Evolutionary conservation across 2,329 filamentous ascomycete genomes (phyloP).

Genomic region (Neonectria magnoliae): DNA sequence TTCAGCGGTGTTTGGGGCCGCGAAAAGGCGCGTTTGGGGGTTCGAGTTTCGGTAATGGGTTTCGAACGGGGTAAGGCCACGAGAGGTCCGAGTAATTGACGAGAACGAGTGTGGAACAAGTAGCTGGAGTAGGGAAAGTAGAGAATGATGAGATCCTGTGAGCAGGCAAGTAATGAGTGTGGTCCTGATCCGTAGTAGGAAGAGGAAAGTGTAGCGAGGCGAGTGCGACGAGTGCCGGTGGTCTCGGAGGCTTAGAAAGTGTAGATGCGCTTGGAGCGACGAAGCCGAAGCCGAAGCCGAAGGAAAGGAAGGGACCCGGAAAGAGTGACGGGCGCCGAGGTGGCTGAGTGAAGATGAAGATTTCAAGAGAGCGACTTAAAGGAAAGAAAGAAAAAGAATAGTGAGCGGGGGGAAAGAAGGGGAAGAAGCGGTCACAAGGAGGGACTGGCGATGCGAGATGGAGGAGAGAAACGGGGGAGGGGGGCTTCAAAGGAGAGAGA

Average conservation of each 20-base stretch:
- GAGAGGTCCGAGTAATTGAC: conserved; percentile 23
- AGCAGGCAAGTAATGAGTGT: conserved; percentile 45
- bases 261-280: conserved; percentile 35
- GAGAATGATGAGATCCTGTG: conserved; percentile 34
- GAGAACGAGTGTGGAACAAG: conserved; percentile 12
- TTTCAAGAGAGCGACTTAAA: conserved; percentile 64
- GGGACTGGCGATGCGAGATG: conserved; percentile 47
- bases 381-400: conserved; percentile 58
- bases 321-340: conserved; percentile 62
- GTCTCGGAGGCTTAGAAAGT: conserved; percentile 37
- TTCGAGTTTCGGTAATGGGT: conserved; percentile 24
- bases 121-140: conserved; percentile 33
- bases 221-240: conserved; percentile 29
- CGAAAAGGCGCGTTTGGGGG: conserved; percentile 3
- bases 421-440: conserved; percentile 54
- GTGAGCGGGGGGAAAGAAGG: conserved; percentile 46
- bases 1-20: conserved; percentile 14
- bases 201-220: conserved; percentile 33
- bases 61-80: conserved; percentile 25
- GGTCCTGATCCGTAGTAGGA: conserved; percentile 43
- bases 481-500: conserved; percentile 47
- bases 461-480: conserved; percentile 51
- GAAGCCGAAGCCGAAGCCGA: conserved; percentile 51
- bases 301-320: conserved; percentile 59
- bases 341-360: conserved; percentile 46